phyloP scores from a whole-genome alignment of 2,329 filamentous ascomycete genomes.

The Fusarium sp. region DNA sequence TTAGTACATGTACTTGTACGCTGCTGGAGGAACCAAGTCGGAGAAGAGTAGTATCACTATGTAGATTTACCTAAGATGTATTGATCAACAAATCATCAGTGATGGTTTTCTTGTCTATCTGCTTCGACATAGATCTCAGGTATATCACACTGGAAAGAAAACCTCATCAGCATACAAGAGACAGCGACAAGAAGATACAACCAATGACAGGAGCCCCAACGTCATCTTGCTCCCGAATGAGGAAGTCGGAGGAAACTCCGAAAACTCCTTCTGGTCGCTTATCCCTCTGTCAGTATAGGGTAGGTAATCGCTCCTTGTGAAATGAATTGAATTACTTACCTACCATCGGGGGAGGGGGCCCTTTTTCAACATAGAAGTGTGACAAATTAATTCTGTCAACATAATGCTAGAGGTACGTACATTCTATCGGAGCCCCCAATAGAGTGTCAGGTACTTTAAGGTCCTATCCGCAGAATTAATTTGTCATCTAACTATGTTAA shows the following conservation, averaged over 20 bases:
- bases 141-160: background rate
- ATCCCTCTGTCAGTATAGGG: background rate
- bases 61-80: no score
- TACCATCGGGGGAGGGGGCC: no score
- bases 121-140: background rate
- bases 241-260: conserved; percentile 42
- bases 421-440: no score
- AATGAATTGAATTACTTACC: background rate
- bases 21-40: background rate
- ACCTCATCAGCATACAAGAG: background rate
- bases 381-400: no score
- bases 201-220: conserved; percentile 25
- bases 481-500: no score
- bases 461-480: no score
- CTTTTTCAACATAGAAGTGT: no score
- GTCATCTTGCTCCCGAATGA: conserved; percentile 9
- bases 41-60: background rate
- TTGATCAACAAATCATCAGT: no score
- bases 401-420: no score
- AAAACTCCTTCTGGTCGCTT: conserved; percentile 37
- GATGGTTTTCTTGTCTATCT: no score
- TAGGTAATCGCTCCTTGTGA: background rate
- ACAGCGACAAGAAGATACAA: background rate
- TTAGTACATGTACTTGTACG: conserved; percentile 1
- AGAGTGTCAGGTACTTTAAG: no score